A percentile compares a stretch with the other conserved stretches of the same genome.
Evolutionary conservation across 495 filamentous ascomycete genomes (phyloP).

Genomic region (Tetracladium marchalianum): DNA sequence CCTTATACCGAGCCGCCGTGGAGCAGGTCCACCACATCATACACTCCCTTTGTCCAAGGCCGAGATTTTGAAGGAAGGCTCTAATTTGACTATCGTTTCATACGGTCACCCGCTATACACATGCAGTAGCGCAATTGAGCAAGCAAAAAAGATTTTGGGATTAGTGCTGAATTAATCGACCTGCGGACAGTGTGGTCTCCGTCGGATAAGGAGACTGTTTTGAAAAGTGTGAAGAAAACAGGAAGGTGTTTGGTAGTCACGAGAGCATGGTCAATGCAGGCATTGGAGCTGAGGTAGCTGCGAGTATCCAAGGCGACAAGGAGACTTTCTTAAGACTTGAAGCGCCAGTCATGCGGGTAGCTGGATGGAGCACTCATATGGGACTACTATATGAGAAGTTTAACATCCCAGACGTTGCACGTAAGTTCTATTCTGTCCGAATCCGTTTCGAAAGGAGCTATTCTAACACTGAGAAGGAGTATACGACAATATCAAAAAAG

Average conservation of each 20-base stretch:
- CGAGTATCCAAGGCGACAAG: constrained; percentile 76
- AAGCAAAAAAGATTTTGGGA: constrained; percentile 73
- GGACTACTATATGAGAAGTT: constrained; percentile 78
- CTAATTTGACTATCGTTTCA: constrained; percentile 76
- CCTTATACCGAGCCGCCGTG: constrained; percentile 86
- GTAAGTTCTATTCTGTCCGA: constrained; percentile 46
- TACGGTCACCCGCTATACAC: constrained; percentile 91
- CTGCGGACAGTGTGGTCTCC: constrained; percentile 87
- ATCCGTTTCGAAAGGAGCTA: not conserved
- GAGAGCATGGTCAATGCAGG: constrained; percentile 95
- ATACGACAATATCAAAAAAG: constrained; percentile 42
- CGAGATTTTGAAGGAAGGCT: constrained; percentile 76
- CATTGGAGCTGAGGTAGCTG: constrained; percentile 86
- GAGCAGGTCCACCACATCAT: constrained; percentile 78
- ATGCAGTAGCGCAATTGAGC: constrained; percentile 68
- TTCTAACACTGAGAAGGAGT: constrained; percentile 31
- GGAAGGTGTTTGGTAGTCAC: constrained; percentile 89
- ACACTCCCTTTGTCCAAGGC: constrained; percentile 80
- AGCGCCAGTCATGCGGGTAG: constrained; percentile 84
- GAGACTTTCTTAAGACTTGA: constrained; percentile 78
- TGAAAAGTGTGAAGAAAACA: constrained; percentile 82
- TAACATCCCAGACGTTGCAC: constrained; percentile 80
- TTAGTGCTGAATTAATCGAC: constrained; percentile 83
- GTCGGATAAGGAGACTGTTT: constrained; percentile 81
- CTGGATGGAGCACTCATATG: constrained; percentile 85